phyloP scores from a whole-genome alignment of 2,329 filamentous ascomycete species.

The Ophiocordyceps camponoti-rufipedis region DNA sequence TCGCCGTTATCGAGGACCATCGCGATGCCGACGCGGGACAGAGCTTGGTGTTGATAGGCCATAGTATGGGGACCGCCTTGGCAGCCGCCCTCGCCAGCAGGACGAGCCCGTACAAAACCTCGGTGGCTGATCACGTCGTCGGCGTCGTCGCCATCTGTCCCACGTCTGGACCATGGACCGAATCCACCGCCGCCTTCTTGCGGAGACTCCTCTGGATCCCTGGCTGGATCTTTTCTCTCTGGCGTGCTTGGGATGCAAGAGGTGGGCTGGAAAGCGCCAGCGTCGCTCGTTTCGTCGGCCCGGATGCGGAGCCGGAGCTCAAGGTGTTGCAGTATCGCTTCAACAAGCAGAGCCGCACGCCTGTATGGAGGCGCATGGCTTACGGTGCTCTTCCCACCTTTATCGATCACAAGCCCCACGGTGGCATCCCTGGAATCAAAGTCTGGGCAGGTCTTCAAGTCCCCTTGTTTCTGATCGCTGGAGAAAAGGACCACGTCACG shows the following conservation, averaged over 20 bases:
- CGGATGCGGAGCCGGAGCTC: conserved; percentile 44
- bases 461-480: conserved; percentile 64
- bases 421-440: conserved; percentile 50
- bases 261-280: conserved; percentile 65
- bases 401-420: conserved; percentile 27
- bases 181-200: conserved; percentile 23
- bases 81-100: conserved; percentile 47
- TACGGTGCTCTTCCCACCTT: conserved; percentile 50
- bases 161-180: conserved; percentile 41
- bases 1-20: conserved; percentile 54
- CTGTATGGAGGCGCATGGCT: conserved; percentile 69
- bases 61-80: conserved; percentile 79
- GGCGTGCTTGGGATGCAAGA: conserved; percentile 59
- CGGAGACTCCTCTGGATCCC: conserved; percentile 50
- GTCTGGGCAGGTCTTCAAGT: conserved; percentile 55
- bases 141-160: conserved; percentile 75
- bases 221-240: conserved; percentile 53
- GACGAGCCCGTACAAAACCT: conserved; percentile 22
- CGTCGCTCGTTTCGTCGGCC: conserved; percentile 59
- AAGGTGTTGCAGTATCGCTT: conserved; percentile 52
- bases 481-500: conserved; percentile 59
- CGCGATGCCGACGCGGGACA: conserved; percentile 47
- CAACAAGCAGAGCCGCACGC: conserved; percentile 68
- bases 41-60: conserved; percentile 62
- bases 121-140: conserved; percentile 45